These are phyloP conservation scores for Candida sanyaensis DNA, from an alignment of 1,139 yeast species.

Conservation along the genomic window DNA sequence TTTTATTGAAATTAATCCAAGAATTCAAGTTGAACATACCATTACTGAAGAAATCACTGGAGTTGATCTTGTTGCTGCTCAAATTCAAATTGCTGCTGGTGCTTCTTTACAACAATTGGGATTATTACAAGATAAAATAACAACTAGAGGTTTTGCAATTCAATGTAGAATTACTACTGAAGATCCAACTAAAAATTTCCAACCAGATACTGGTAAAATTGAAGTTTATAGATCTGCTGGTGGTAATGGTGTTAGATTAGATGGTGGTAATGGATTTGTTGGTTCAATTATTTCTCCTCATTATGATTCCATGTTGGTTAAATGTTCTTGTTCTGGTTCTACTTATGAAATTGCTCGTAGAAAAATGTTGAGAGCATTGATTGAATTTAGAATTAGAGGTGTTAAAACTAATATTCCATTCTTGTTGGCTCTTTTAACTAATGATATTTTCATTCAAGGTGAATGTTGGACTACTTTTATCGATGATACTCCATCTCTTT, in stretches of 20 bases:
- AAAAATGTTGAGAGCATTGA: conserved; percentile 94
- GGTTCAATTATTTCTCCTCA: conserved; percentile 97
- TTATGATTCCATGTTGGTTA: conserved; percentile 97
- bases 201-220: conserved; percentile 97
- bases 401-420: conserved; percentile 98
- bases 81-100: conserved; percentile 98
- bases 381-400: conserved; percentile 98
- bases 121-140: conserved; percentile 87
- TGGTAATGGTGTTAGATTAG: conserved; percentile 98
- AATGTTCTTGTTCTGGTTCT: conserved; percentile 95
- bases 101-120: conserved; percentile 92
- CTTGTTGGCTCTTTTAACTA: conserved; percentile 87
- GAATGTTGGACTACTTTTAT: conserved; percentile 98
- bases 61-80: conserved; percentile 97
- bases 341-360: conserved; percentile 96
- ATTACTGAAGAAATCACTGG: conserved; percentile 99
- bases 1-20: conserved; percentile 97
- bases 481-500: conserved; percentile 95
- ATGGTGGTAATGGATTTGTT: conserved; percentile 99
- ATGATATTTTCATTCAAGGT: conserved; percentile 86
- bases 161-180: conserved; percentile 99
- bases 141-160: conserved; percentile 96
- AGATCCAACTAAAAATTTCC: conserved; percentile 95
- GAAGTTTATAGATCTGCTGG: conserved; percentile 99
- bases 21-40: conserved; percentile 98